A percentile compares a stretch with the other conserved stretches of the same genome.
phyloP scores from a whole-genome alignment of 495 filamentous ascomycete species.

The Baudoinia panamericana region DNA sequence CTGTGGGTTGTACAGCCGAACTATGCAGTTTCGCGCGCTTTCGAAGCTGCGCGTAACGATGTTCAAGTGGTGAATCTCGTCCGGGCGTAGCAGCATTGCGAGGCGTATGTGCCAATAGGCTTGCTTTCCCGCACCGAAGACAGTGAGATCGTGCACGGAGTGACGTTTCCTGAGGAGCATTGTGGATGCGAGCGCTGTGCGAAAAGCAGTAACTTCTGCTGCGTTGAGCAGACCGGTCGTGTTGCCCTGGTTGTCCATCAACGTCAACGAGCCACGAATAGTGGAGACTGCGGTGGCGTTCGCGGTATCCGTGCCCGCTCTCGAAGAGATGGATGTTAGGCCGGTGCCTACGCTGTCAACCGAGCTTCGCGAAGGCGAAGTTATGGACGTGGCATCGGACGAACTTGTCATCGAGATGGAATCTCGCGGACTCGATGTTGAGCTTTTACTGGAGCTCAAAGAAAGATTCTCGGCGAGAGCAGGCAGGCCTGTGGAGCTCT shows the following conservation, averaged over 20 bases:
- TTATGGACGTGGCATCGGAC: conserved; percentile 10
- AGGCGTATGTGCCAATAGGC: conserved; percentile 90
- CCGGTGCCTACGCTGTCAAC: conserved; percentile 17
- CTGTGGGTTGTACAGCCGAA: conserved; percentile 40
- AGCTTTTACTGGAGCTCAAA: neutral
- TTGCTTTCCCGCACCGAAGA: conserved; percentile 85
- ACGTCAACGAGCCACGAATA: conserved; percentile 64
- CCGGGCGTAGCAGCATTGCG: conserved; percentile 56
- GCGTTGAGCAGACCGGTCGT: conserved; percentile 75
- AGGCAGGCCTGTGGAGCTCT: conserved; percentile 11
- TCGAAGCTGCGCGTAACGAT: conserved; percentile 67
- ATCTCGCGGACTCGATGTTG: conserved; percentile 12
- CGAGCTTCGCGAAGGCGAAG: conserved; percentile 14
- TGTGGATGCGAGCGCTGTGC: conserved; percentile 71
- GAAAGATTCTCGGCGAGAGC: conserved; percentile 5
- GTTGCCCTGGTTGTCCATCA: conserved; percentile 52
- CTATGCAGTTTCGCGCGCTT: conserved; percentile 42
- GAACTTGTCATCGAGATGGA: conserved; percentile 15
- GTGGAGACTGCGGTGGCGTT: conserved; percentile 32
- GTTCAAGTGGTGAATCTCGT: conserved; percentile 60
- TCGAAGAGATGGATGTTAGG: conserved; percentile 25
- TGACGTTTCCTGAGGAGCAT: conserved; percentile 60
- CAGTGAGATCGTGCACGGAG: conserved; percentile 54
- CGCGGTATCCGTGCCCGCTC: too few relatives aligned
- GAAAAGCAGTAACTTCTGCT: conserved; percentile 78